Evolutionary conservation across 176 grass and related monocot species (phyloP).

Genomic region (Avena insularis): DNA sequence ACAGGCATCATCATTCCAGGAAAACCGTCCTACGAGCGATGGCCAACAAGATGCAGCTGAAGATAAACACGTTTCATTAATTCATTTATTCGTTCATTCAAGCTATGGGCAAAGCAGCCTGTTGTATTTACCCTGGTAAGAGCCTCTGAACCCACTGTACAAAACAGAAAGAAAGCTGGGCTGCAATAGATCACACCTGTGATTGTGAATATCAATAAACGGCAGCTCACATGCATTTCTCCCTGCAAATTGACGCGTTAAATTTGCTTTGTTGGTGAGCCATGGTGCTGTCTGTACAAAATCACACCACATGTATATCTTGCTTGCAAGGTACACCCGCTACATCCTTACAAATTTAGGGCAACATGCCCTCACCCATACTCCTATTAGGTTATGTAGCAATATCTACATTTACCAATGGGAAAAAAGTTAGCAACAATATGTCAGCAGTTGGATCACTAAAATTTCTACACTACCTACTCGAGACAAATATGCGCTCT

Average conservation of each 20-base stretch:
- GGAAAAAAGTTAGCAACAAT: conserved; percentile 24
- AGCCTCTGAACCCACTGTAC: conserved; percentile 13
- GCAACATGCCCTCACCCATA: not conserved
- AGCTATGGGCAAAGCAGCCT: too few relatives aligned
- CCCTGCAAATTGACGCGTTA: not conserved
- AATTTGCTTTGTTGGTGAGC: not conserved
- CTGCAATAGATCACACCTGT: not conserved
- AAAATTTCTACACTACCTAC: conserved; percentile 33
- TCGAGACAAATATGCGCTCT: conserved; percentile 12
- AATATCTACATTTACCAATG: conserved; percentile 43
- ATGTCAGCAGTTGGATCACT: conserved; percentile 23
- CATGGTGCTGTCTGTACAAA: conserved; percentile 8
- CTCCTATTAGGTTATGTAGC: conserved; percentile 2
- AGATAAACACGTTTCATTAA: not conserved
- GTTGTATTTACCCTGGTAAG: not conserved
- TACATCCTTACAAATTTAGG: not conserved
- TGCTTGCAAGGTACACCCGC: not conserved
- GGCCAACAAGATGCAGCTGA: not conserved
- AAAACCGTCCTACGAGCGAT: not conserved
- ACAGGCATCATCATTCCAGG: not conserved
- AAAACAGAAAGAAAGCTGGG: not conserved
- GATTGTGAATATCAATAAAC: conserved; percentile 51
- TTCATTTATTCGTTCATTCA: conserved; percentile 31
- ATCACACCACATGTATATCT: conserved; percentile 27
- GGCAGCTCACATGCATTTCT: not conserved